Base-by-base conservation (phyloP, 371 early-diverging fungal species). In the Catenaria anguillulae region DNA sequence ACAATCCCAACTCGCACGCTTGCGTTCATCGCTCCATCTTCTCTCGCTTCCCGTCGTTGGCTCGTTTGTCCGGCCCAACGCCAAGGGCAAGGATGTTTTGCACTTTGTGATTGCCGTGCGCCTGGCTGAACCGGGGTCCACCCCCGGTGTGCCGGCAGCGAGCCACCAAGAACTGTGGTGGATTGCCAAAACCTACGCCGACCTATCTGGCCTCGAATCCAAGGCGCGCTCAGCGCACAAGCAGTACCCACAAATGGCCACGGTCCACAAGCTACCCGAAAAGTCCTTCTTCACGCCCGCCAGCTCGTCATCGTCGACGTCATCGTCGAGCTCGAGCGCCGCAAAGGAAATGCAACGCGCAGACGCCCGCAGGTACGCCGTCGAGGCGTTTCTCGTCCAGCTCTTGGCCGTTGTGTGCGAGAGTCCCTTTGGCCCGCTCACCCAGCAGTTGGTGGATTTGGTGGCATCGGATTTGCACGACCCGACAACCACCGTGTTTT, bases 81-180 rank as follows among this genome's bases (percentile, higher is more conserved):
- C 83, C 34, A 85, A 83, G 60, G 83, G 83, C 43, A 84, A 84
- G 61, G 86, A 85, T 54, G 72, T 77, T 6, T 68, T 82, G 26
- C 69, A 73, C 15, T 85, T 85, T 45, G 37, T 64, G 8, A 60
- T 67, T 3, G 63, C 62, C 6, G 62, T 66, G 36, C 46, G 62
- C 52, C 55, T 35, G 48, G 29, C 60, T 23, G 55, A 33, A 0
- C 52, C 52, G 15, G 1, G 21, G 15, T 12, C n/a, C n/a, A 19
- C 48, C 4, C 12, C 24, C 48, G 5, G 10, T 5, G 40, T 40
- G 40, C 40, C 40, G 10, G 17, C 10, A 10, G n/a, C n/a, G n/a
- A n/a, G n/a, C n/a, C n/a, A n/a, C n/a, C n/a, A n/a, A n/a, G 81
- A 89, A 61, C 66, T 86, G 46, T 90, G 92, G 91, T 76, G 82